These are phyloP conservation scores for Symbiodinium natans DNA, from an alignment of 73 alveolate genomes.

Conservation along the genomic window DNA sequence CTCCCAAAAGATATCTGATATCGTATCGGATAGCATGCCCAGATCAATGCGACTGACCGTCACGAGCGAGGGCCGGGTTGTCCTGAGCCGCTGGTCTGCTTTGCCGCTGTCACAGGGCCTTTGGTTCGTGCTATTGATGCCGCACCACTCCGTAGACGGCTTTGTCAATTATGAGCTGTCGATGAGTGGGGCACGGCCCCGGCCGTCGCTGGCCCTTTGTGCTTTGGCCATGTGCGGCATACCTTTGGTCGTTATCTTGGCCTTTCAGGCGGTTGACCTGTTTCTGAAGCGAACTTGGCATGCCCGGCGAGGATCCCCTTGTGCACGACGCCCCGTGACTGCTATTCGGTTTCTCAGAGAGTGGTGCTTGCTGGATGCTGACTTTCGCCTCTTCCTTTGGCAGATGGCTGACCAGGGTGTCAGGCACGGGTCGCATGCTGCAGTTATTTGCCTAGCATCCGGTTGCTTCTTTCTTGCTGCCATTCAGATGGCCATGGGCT, in stretches of 20 bases:
- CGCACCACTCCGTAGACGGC: not conserved
- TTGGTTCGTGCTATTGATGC: not conserved
- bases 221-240: not conserved
- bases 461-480: conserved; percentile 6
- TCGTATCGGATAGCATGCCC: not conserved
- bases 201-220: not conserved
- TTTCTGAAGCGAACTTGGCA: not conserved
- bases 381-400: not conserved
- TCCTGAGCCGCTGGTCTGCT: not conserved
- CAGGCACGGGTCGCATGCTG: not conserved
- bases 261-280: not conserved
- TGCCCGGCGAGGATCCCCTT: not conserved
- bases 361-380: conserved; percentile 7
- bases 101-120: not conserved
- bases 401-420: not conserved
- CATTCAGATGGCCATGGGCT: not conserved
- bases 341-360: not conserved
- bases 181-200: not conserved
- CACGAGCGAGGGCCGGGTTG: not conserved
- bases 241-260: not conserved
- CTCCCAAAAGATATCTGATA: not conserved
- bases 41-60: not conserved
- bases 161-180: not conserved
- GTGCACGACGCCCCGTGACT: not conserved
- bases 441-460: not conserved